Evolutionary conservation across 768 basidiomycete species (phyloP), one percentile per base, ranked within the genome.

Genomic region (Mycena filopes): DNA sequence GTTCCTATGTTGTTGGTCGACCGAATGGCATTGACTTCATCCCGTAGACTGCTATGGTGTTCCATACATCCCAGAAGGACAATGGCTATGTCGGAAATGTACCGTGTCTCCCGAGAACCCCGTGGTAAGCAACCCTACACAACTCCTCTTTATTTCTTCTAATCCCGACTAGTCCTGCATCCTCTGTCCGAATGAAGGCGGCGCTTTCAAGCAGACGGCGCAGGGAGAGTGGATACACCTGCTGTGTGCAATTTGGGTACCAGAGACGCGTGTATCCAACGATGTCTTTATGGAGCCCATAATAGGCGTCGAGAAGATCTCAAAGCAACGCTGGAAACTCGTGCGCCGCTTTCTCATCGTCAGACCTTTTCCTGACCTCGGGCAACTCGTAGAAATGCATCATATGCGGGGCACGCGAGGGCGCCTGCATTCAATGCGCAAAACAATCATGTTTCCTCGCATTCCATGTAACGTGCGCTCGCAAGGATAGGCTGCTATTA

Each of bases 281-380:
- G 91, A 95, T 45, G 92, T 95, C 13, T 98, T 98, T 74, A 99
- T 99, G 98, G 98, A 99, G 72, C 98, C 98, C 40, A 89, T 99
- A 29, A 93, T 94, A 3, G 94, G 94, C 5, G 85, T 95, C 0
- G 94, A 98, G 54, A 87, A 82, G 66, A 92, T 99, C 48, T 88
- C 91, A 1, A 98, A 96, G 74, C 89, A 89, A 71, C 84, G 97
- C 11, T 98, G 96, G 97, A 98, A 92, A 77, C 84, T 99, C 71
- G 96, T 98, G 61, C 72, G 94, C 36, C 4, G 36, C 15, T 15
- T 71, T 21, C 26, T 43, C 15, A 59, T 51, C 45, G 33, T 13
- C 38, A 31, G 21, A n/a, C 1, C 10, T 15, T 26, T 46, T 9
- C 55, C 29, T 42, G 16, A 54, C 26, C 50, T 28, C 59, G 29